These are phyloP conservation scores for Hortiboletus campestris DNA, from an alignment of 768 basidiomycete species.

Conservation along the genomic window DNA sequence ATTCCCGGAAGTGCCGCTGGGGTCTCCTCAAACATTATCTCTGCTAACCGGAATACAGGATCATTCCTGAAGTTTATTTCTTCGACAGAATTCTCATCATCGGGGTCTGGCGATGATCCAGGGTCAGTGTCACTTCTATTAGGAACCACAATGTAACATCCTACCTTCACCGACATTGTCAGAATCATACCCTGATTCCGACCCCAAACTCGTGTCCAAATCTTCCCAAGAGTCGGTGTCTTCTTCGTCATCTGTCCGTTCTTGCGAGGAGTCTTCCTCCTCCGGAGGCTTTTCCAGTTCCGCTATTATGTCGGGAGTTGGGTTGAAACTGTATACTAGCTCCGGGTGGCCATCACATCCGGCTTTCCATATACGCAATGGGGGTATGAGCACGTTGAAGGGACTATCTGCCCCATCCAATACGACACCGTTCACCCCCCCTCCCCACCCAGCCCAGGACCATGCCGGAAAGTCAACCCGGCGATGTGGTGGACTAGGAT, in stretches of 20 bases:
- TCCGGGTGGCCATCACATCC: neutral
- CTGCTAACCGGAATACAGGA: neutral
- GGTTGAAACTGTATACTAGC: slow-evolving; percentile 9
- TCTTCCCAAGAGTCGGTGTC: neutral
- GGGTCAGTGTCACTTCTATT: neutral
- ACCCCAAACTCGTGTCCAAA: neutral
- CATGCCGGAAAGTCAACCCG: slow-evolving; percentile 1
- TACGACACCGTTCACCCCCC: neutral
- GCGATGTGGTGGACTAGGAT: neutral
- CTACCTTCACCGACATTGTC: neutral
- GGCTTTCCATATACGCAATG: slow-evolving; percentile 12
- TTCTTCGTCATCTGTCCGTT: neutral
- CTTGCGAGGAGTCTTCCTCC: neutral
- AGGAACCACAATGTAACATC: neutral
- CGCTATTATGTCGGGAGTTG: neutral
- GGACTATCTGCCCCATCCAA: neutral
- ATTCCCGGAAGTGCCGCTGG: neutral
- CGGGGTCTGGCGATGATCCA: neutral
- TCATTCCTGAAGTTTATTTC: neutral
- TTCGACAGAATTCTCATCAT: neutral
- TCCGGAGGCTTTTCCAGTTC: neutral
- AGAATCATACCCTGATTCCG: neutral
- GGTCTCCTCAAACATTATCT: neutral
- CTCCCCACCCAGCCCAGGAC: slow-evolving; percentile 18
- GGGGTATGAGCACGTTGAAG: neutral